Evolutionary conservation across 2,329 filamentous ascomycete genomes (phyloP).

Genomic region (Colletotrichum eremochloae): DNA sequence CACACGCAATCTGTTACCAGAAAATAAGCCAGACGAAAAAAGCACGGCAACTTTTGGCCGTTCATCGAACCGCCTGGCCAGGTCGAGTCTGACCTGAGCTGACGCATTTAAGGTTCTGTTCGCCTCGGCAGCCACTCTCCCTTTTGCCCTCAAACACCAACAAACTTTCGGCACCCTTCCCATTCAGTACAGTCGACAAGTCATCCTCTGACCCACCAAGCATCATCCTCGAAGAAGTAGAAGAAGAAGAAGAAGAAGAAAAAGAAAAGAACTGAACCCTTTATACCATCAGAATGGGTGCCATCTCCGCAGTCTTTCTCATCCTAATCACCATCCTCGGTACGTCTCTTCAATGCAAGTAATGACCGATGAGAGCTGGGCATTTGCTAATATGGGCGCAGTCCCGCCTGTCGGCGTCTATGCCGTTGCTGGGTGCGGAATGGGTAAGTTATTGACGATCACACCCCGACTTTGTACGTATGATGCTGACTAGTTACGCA

Average conservation of each 20-base stretch:
- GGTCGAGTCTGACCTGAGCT: conserved; percentile 7
- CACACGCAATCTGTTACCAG: conserved; percentile 28
- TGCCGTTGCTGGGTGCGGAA: conserved; percentile 74
- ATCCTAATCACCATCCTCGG: conserved; percentile 67
- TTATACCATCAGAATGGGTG: conserved; percentile 60
- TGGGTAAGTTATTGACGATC: conserved; percentile 54
- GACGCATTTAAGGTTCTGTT: conserved; percentile 37
- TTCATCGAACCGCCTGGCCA: background rate
- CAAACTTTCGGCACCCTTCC: conserved; percentile 15
- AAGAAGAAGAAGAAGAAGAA: too few species aligned
- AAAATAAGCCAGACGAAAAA: conserved; percentile 7
- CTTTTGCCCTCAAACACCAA: conserved; percentile 16
- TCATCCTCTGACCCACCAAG: conserved; percentile 12
- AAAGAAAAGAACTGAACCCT: background rate
- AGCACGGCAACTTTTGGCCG: conserved; percentile 34
- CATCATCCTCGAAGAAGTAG: conserved; percentile 31
- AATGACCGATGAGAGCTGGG: too few species aligned
- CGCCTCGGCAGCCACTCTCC: conserved; percentile 19
- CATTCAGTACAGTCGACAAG: background rate
- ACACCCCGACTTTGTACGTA: background rate
- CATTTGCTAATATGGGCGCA: conserved; percentile 52
- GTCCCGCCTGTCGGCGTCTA: conserved; percentile 77
- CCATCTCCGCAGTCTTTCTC: conserved; percentile 61
- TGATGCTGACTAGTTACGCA: conserved; percentile 23
- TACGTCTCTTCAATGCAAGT: conserved; percentile 49